A percentile compares a stretch with the other conserved stretches of the same genome.
Conservation (phyloP, 352 stramenopile species). For the Phytophthora podocarpi region DNA sequence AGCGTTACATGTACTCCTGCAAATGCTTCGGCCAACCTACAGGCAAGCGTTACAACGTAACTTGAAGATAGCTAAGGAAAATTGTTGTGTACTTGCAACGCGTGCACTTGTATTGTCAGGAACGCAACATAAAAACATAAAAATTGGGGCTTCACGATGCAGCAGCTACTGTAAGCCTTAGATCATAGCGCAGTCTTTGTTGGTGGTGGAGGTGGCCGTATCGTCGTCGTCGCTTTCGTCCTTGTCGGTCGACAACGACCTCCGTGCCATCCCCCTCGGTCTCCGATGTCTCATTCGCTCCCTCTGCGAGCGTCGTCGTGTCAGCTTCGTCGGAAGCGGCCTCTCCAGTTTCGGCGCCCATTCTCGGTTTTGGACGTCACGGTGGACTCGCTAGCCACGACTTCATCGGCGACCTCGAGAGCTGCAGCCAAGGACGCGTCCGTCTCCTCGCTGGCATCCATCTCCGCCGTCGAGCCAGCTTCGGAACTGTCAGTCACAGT, state of each 20-base stretch:
- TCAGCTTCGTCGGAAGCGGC: neutral
- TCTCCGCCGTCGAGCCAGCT: neutral
- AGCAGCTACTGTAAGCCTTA: too few relatives aligned
- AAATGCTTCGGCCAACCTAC: too few relatives aligned
- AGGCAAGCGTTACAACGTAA: too few relatives aligned
- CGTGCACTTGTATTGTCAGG: constrained; percentile 3
- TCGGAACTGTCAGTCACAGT: neutral
- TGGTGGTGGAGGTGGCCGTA: neutral
- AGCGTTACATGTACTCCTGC: too few relatives aligned
- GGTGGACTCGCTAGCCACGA: neutral
- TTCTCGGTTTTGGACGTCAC: neutral
- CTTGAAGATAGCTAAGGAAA: constrained; percentile 22
- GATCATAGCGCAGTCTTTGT: constrained; percentile 14
- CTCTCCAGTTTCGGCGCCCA: neutral
- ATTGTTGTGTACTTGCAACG: constrained; percentile 18
- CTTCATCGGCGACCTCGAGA: neutral
- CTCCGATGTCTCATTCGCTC: neutral
- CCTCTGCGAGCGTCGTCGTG: neutral
- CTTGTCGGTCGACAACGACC: neutral
- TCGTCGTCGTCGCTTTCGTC: neutral
- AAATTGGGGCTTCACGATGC: neutral
- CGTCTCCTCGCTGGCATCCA: neutral
- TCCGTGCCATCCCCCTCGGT: neutral
- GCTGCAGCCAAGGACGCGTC: neutral
- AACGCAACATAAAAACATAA: constrained; percentile 11